Percentiles rank a stretch among this genome's conserved stretches.
These are phyloP conservation scores for Phaeophleospora eucalypticola DNA, from an alignment of 2,329 filamentous ascomycete genomes.

Conservation along the genomic window DNA sequence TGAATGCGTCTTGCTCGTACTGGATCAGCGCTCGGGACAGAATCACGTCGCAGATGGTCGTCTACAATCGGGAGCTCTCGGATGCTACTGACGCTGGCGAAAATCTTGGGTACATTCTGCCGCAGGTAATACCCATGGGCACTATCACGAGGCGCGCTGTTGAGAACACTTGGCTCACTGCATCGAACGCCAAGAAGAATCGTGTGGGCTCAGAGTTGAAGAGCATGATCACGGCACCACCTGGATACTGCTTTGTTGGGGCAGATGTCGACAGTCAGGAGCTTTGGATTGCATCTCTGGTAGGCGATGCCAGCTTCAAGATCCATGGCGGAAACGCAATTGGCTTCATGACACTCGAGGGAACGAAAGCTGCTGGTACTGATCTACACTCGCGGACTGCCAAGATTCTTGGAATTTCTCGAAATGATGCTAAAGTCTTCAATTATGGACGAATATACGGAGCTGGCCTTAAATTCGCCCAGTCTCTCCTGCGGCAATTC, in stretches of 20 bases:
- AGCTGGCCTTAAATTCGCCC: conserved; percentile 91
- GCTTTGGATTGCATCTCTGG: conserved; percentile 93
- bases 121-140: conserved; percentile 96
- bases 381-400: conserved; percentile 94
- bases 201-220: conserved; percentile 95
- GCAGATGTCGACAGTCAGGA: conserved; percentile 97
- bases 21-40: conserved; percentile 95
- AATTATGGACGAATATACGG: conserved; percentile 99
- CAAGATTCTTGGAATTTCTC: conserved; percentile 83
- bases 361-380: conserved; percentile 87
- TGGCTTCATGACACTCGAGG: conserved; percentile 98
- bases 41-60: conserved; percentile 92
- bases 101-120: conserved; percentile 77
- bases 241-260: conserved; percentile 89
- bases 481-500: conserved; percentile 86
- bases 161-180: conserved; percentile 97
- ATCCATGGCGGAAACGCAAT: conserved; percentile 95
- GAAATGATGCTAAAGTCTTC: conserved; percentile 95
- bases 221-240: conserved; percentile 88
- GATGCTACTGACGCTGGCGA: conserved; percentile 25
- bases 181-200: conserved; percentile 93
- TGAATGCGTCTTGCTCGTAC: conserved; percentile 98
- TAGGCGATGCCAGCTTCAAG: conserved; percentile 92
- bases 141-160: conserved; percentile 92
- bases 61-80: conserved; percentile 66